These are phyloP conservation scores for Aechmea fasciata DNA, from an alignment of 176 grass and related monocot species.

Conservation along the genomic window DNA sequence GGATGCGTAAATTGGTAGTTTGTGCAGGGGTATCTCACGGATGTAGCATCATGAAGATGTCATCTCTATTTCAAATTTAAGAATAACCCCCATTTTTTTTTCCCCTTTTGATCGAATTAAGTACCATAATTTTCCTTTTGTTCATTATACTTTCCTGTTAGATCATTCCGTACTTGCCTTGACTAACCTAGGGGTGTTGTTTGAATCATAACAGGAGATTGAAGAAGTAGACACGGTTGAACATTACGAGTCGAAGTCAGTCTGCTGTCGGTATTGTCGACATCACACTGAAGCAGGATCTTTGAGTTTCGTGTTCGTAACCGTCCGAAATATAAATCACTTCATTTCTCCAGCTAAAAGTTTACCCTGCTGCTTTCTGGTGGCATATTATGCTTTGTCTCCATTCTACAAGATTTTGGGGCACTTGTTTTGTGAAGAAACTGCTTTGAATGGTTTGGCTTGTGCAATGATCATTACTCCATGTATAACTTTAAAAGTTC, in stretches of 20 bases:
- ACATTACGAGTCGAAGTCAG: slow-evolving; percentile 80
- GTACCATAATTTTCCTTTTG: no score
- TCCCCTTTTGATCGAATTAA: no score
- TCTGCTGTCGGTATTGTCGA: slow-evolving; percentile 61
- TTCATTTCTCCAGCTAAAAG: not conserved
- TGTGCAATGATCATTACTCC: no score
- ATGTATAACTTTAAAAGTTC: no score
- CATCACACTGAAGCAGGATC: slow-evolving; percentile 56
- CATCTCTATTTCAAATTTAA: no score
- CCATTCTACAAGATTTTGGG: no score
- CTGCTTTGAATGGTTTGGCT: no score
- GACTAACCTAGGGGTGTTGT: slow-evolving; percentile 5
- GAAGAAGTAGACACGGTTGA: slow-evolving; percentile 96
- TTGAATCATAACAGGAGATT: slow-evolving; percentile 47
- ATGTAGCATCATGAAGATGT: not conserved
- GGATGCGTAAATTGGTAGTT: not conserved
- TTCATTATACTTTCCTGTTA: no score
- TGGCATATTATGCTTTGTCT: not conserved
- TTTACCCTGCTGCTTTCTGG: slow-evolving; percentile 15
- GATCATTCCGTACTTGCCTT: no score
- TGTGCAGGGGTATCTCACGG: slow-evolving; percentile 3
- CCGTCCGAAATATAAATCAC: slow-evolving; percentile 4
- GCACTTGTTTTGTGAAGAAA: no score
- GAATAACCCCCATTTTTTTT: no score
- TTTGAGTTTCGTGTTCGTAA: slow-evolving; percentile 29